Base-by-base conservation (phyloP, 331 rosid species). In the Stylosanthes scabra region DNA sequence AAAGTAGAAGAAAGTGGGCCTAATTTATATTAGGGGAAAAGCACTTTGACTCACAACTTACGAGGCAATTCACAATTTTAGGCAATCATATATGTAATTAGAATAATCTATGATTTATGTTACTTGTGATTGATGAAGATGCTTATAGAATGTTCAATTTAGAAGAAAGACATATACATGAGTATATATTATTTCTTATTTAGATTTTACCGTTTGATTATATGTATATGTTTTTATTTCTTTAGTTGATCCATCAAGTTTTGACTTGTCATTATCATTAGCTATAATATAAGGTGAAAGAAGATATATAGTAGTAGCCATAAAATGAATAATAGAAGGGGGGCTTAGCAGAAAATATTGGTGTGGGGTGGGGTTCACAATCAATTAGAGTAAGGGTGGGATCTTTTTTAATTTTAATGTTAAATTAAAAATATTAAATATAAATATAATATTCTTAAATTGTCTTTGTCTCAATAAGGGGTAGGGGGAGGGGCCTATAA, bases 381-480 rank as follows among this genome's bases (percentile, higher is more conserved):
- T 78, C 71, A 83, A 78, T 63, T 74, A 67, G 80, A 73, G 83
- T 68, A 62, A 54, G 74, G 60, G 42, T 74, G 63, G 70, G 67
- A 74, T 82, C 64, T 70, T 64, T 64, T 74, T 78, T 73, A 66
- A 70, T 63, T 57, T 59, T 3, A 7, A 65, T 79, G 10, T 41
- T 6, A 2, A 41, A 7, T 6, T 7, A 7, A 2, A 41, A 7
- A 41, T 41, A 41, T 41, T 7, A 7, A 7, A 41, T 60, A 27
- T 78, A 57, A 9, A 13, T 5, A 50, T 50, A n/a, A 51, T 66
- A 66, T 66, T 76, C 77, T 76, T 76, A 83, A 80, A 63, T 72
- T 83, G 87, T 80, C 82, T 80, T 42, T 76, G 84, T 80, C 80
- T 81, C 82, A 72, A 55, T 60, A 57, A 65, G 80, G 81, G 67